Conservation (phyloP, 2,329 filamentous ascomycete species). For the Chalaropsis thielavioides region DNA sequence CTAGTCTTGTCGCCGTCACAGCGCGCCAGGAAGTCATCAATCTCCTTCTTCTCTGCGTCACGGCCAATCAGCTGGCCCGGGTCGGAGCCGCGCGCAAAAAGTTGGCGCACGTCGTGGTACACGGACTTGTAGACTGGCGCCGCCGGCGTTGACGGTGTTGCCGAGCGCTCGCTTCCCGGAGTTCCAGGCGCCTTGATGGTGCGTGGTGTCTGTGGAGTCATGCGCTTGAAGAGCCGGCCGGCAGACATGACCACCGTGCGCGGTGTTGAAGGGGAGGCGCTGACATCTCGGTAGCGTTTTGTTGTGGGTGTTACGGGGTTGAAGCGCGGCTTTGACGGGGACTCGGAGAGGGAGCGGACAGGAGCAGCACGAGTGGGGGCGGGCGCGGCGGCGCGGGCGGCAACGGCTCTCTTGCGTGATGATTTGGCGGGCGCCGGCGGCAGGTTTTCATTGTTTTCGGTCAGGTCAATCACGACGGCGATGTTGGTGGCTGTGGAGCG, state of each 20-base stretch:
- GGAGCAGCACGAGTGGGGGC: not conserved
- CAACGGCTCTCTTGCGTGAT: constrained; percentile 5
- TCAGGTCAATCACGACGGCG: not conserved
- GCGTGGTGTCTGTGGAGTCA: constrained; percentile 58
- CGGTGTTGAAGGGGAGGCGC: constrained; percentile 60
- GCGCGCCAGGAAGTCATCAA: constrained; percentile 53
- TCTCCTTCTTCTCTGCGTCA: constrained; percentile 50
- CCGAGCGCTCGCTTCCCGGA: constrained; percentile 4
- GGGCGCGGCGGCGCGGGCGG: not conserved
- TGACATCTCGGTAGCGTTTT: constrained; percentile 67
- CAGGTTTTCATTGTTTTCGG: constrained; percentile 13
- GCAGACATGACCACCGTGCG: constrained; percentile 68
- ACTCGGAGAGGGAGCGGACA: constrained; percentile 5
- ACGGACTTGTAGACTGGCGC: constrained; percentile 37
- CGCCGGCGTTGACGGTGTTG: not conserved
- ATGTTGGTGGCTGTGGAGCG: not conserved
- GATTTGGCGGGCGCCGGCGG: not conserved
- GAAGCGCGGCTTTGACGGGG: constrained; percentile 14
- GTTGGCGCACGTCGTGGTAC: constrained; percentile 73
- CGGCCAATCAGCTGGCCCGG: constrained; percentile 65
- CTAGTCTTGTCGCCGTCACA: constrained; percentile 45
- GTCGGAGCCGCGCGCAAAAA: constrained; percentile 68
- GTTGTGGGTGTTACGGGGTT: constrained; percentile 53
- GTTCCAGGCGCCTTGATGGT: constrained; percentile 7
- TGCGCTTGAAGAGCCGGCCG: constrained; percentile 59